Evolutionary conservation across 1,284 basidiomycete genomes (phyloP), one percentile per base, ranked within the genome.

Genomic region (Phellopilus nigrolimitatus): DNA sequence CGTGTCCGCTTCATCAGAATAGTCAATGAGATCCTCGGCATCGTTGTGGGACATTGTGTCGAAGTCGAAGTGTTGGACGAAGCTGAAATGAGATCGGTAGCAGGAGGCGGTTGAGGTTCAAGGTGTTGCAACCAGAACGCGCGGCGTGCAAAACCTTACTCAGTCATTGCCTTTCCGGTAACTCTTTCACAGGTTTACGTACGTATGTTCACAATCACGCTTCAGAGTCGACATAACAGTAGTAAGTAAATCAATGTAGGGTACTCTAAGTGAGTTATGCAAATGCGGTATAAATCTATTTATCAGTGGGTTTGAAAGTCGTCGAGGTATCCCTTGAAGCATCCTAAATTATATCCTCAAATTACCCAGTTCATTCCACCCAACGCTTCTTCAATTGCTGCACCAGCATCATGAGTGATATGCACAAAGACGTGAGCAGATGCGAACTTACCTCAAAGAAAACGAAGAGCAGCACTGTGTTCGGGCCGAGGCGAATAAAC

Each of bases 1-100:
- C 54, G 87, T 77, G 65, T 94, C 91, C 64, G 94, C 88, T 67
- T 94, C 92, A 67, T 97, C 92, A 68, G 95, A 92, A 78, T 94
- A 95, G 75, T 95, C 93, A 68, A 90, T 87, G 47, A 90, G 81
- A 62, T 90, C 87, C 65, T 90, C 87, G 15, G 17, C 42, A 71
- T 89, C 87, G 74, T 85, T 79, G 19, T 42, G 46, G 2, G 51
- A 37, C 51, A 54, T 54, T 22, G 15, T 38, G 34, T 49, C 6
- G 44, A n/a, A 41, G 25, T 19, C 24, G 42, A 31, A n/a, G 12
- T 31, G 27, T 28, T 9, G 43, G 45, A 24, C 27, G 25, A 31
- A 31, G 36, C n/a, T 28, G 37, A 49, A 34, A 39, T 10, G 37
- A 31, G 15, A 37, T 13, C n/a, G 12, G 6, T 30, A 12, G 34